Base-by-base conservation (phyloP, 1,284 basidiomycete genomes). In the Fomitopsis palustris region DNA sequence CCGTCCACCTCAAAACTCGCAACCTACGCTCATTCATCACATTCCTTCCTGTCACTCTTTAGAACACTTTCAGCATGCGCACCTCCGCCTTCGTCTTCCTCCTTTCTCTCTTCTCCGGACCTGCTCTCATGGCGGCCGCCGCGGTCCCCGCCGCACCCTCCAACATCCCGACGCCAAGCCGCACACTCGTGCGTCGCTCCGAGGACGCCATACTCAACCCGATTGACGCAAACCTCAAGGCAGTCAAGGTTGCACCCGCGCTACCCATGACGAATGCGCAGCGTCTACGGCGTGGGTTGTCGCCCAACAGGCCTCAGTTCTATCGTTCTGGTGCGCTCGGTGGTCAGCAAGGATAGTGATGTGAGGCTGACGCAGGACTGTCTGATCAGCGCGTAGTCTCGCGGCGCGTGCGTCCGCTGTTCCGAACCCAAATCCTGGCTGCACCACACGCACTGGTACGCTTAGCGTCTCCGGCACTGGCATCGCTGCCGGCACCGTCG, bases 221-320 rank as follows among this genome's bases (percentile, higher is more conserved):
- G 12, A 17, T 25, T 21, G 31, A 45, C 23, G 27, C 21, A 2
- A 10, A 8, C 37, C 27, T 60, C 19, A 57, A 53, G 23, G 5
- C 52, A 19, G 10, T 57, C 33, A 31, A 38, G 27, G 25, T 57
- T 21, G 39, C 42, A 8, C 33, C 52, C 29, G 25, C 25, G 19
- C 37, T 43, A 19, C 53, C 60, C 3, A 49, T 65, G 57, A 67
- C 67, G 17, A 70, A 70, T 58, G 69, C 63, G 10, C 57, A 69
- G 52, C 62, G 67, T 31, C 54, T 70, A 31, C 63, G 64, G 17
- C 62, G 67, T 33, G 67, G 69, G 10, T 61, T 70, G 43, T 59
- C 67, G 17, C 67, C 62, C 4, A 66, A 66, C 61, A 60, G 61
- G 53, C 69, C 69, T 2, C 56, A 55, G 31, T 52, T 60, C 49